Conservation (phyloP, 164 flowering plant genomes). For the Magnolia changhungtana region DNA sequence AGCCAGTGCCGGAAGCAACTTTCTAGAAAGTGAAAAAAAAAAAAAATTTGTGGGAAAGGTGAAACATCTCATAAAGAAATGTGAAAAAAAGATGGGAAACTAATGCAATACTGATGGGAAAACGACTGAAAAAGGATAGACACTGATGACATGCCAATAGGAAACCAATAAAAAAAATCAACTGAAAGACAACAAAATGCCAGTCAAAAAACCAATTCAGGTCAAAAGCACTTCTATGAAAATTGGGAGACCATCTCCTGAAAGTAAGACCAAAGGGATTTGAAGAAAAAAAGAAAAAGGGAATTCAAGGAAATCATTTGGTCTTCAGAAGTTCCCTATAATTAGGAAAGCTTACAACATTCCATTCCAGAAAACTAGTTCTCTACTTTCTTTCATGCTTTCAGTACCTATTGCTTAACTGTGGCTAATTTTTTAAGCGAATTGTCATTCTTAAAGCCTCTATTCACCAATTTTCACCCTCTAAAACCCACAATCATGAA, state of each 20-base stretch:
- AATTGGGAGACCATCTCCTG: too few relatives aligned
- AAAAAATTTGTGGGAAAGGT: not conserved
- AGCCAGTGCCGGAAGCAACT: not conserved
- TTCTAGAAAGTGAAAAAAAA: not conserved
- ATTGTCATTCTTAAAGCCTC: not conserved
- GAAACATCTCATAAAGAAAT: not conserved
- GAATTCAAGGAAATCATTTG: too few relatives aligned
- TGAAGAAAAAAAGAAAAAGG: too few relatives aligned
- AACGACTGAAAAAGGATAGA: not conserved
- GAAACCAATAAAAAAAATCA: not conserved
- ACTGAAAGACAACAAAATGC: too few relatives aligned
- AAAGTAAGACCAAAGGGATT: too few relatives aligned
- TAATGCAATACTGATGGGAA: not conserved
- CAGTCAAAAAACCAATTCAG: too few relatives aligned
- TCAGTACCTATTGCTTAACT: too few relatives aligned
- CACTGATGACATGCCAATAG: not conserved
- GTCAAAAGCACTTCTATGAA: too few relatives aligned
- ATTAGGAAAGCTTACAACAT: too few relatives aligned
- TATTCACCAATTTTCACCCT: not conserved
- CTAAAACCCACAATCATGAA: not conserved
- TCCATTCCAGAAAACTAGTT: too few relatives aligned
- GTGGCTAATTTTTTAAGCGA: not conserved
- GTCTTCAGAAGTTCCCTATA: too few relatives aligned
- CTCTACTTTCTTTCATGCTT: too few relatives aligned
- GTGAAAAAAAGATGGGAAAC: not conserved